Base-by-base conservation (phyloP, 192 early-diverging fungal genomes). In the Lobosporangium transversale region DNA sequence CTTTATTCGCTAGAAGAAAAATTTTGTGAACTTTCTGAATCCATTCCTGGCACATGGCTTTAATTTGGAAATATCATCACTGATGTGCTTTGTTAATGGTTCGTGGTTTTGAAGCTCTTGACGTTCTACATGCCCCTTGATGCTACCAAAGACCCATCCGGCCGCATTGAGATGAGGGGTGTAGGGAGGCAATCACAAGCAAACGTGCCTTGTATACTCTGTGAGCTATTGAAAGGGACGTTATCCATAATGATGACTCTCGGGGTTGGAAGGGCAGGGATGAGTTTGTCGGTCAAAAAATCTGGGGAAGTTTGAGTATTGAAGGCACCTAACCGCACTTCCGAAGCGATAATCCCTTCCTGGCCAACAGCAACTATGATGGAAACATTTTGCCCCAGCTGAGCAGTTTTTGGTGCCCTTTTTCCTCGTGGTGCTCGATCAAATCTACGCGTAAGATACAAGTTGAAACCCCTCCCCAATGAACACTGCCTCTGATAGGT, bases 401-500 rank as follows among this genome's bases (percentile, higher is more conserved):
- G 48, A 47, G 48, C 48, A 33, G 59, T 44, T 23, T 62, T 44
- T 24, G 24, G 26, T 2, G 66, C 50, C 9, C 43, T 20, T 4
- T 33, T 45, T 18, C 76, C 76, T 69, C 57, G 56, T 12, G 37
- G 49, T 24, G 66, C 43, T 15, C 66, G 55, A 59, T 43, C 62
- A 58, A 37, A 62, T 27, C 31, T 62, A 31, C 61, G 50, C 31
- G 52, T 37, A 53, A 79, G 68, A 27, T 79, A 61, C 31, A 79
- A 63, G 35, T 69, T 79, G 62, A 79, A 79, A 23, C 60, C 62
- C 27, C 58, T 79, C 76, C 50, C 69, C 76, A 26, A 69, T 62
- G 59, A 65, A 69, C 30, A 68, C 29, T 33, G 57, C 64, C 56
- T 60, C 0, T 11, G 48, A 50, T 47, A 62, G 48, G 12, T 51